These are phyloP conservation scores for Sugiyamaella paludigena DNA, from an alignment of 1,139 yeast species.

Conservation along the genomic window DNA sequence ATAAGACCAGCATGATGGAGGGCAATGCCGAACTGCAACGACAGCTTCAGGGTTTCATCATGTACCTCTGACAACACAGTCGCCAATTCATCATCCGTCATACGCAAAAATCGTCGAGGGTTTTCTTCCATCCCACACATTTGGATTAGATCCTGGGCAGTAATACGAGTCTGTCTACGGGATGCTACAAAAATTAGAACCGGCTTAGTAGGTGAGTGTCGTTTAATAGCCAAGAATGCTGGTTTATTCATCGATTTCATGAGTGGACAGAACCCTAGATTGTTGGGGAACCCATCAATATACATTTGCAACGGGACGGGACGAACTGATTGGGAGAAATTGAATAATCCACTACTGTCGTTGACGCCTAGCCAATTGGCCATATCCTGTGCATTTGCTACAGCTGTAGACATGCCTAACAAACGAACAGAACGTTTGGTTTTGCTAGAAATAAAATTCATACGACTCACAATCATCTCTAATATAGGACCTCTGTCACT, in stretches of 20 bases:
- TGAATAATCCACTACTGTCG: conserved; percentile 68
- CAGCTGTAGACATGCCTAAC: conserved; percentile 96
- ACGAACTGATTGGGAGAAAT: conserved; percentile 92
- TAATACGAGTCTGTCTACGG: conserved; percentile 91
- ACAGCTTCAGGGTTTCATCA: conserved; percentile 81
- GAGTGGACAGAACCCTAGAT: conserved; percentile 87
- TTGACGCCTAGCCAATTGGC: conserved; percentile 96
- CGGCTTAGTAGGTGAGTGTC: conserved; percentile 91
- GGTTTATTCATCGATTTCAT: conserved; percentile 99
- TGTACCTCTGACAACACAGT: conserved; percentile 63
- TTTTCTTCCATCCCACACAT: conserved; percentile 92
- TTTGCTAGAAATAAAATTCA: conserved; percentile 83
- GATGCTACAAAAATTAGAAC: conserved; percentile 95
- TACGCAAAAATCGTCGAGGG: conserved; percentile 80
- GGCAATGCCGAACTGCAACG: conserved; percentile 94
- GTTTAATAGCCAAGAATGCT: conserved; percentile 92
- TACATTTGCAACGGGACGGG: conserved; percentile 98
- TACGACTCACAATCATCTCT: conserved; percentile 98
- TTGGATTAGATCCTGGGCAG: conserved; percentile 90
- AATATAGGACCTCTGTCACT: conserved; percentile 97
- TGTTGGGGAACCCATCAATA: conserved; percentile 96
- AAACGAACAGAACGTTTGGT: conserved; percentile 75
- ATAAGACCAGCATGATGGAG: conserved; percentile 97
- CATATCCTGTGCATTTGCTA: conserved; percentile 96
- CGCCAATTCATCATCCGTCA: conserved; percentile 73